phyloP scores from a whole-genome alignment of 176 grass and related monocot species.

The Lolium rigidum region DNA sequence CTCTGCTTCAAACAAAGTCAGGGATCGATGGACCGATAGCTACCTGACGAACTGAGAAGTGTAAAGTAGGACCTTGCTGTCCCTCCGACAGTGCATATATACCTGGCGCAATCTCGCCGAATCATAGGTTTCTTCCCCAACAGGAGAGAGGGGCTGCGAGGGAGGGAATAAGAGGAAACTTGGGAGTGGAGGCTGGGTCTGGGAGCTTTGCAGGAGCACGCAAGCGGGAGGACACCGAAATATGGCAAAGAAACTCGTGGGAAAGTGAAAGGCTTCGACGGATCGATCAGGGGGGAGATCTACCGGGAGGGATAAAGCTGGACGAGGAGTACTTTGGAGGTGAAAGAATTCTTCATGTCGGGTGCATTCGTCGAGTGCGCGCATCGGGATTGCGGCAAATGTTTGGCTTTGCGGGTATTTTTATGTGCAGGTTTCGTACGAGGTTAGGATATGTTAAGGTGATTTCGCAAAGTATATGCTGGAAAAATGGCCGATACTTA shows the following conservation, averaged over 20 bases:
- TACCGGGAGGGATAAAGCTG: conserved; percentile 39
- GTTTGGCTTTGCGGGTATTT: conserved; percentile 45
- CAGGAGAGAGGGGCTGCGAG: conserved; percentile 58
- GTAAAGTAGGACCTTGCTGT: conserved; percentile 58
- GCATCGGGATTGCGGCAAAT: conserved; percentile 56
- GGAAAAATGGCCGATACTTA: neutral
- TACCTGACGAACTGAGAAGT: conserved; percentile 39
- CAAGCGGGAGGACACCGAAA: conserved; percentile 45
- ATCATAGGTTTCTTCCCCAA: conserved; percentile 58
- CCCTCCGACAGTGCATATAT: conserved; percentile 47
- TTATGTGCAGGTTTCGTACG: conserved; percentile 33
- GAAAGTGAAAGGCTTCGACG: conserved; percentile 41
- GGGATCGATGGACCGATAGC: neutral
- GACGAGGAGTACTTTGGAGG: conserved; percentile 40
- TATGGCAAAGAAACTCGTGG: conserved; percentile 53
- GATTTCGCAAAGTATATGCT: neutral
- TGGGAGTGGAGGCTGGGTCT: conserved; percentile 59
- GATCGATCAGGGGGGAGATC: conserved; percentile 38
- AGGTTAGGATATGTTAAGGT: conserved; percentile 26
- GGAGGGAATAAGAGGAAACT: conserved; percentile 87
- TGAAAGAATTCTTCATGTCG: conserved; percentile 67
- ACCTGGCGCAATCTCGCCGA: conserved; percentile 33
- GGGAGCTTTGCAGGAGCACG: conserved; percentile 63
- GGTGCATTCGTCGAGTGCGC: neutral
- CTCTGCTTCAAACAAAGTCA: conserved; percentile 10